A percentile compares a stretch with the other conserved stretches of the same genome.
phyloP scores from a whole-genome alignment of 352 stramenopile species.

The Phytophthora lateralis region DNA sequence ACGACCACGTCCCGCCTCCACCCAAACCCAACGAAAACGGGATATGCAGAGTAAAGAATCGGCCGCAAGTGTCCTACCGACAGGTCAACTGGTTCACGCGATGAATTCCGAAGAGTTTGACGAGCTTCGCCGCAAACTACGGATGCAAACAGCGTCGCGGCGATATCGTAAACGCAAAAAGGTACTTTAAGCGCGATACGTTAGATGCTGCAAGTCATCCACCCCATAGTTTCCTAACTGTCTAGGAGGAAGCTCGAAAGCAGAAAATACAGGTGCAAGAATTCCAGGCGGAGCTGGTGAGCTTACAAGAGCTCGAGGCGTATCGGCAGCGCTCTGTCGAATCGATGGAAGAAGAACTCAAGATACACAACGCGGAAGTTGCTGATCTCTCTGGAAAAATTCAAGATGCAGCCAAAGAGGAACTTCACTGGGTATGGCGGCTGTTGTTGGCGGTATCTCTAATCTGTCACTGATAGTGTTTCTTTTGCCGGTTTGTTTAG shows the following conservation, averaged over 20 bases:
- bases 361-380: background rate
- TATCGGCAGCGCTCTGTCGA: background rate
- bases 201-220: background rate
- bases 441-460: background rate
- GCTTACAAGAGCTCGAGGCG: background rate
- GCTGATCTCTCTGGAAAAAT: background rate
- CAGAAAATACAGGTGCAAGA: background rate
- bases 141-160: conserved; percentile 39
- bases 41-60: background rate
- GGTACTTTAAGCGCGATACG: conserved; percentile 1
- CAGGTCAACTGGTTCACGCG: conserved; percentile 20
- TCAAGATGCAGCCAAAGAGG: background rate
- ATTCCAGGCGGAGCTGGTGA: background rate
- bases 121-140: conserved; percentile 37
- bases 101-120: conserved; percentile 32
- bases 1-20: background rate
- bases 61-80: conserved; percentile 16
- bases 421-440: background rate
- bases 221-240: background rate
- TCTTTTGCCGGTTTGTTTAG: background rate
- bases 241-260: background rate
- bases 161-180: conserved; percentile 47
- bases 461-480: background rate
- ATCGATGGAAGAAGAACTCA: background rate
- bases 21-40: background rate